Conservation (phyloP, 371 early-diverging fungal species). For the Batkoa obscura region DNA sequence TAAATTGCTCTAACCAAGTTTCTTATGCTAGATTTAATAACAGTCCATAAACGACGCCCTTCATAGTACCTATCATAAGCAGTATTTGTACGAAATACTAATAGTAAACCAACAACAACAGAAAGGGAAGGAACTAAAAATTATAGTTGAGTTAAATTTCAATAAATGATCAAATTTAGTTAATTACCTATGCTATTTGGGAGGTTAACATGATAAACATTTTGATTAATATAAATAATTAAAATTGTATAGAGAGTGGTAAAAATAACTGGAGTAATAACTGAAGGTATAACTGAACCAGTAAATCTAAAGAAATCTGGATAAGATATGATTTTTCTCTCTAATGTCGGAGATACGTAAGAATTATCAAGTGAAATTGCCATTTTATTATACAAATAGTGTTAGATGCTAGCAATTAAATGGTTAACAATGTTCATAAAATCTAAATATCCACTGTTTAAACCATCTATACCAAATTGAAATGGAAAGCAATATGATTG, state of each 20-base stretch:
- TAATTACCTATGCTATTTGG: conserved; percentile 4
- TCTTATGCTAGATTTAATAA: conserved; percentile 27
- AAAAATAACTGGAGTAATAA: background rate
- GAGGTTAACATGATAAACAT: background rate
- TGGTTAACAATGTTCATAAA: no score
- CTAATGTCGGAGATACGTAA: background rate
- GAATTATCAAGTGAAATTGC: no score
- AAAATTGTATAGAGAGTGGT: background rate
- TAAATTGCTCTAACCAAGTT: conserved; percentile 44
- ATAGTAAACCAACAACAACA: conserved; percentile 35
- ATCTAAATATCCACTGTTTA: no score
- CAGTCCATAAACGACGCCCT: conserved; percentile 43
- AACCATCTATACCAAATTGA: no score
- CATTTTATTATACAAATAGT: no score
- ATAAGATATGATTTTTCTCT: background rate
- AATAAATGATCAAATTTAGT: background rate
- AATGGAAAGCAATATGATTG: no score
- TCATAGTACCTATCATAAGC: conserved; percentile 63
- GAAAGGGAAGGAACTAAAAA: conserved; percentile 4
- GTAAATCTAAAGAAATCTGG: background rate
- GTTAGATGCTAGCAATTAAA: no score
- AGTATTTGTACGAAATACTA: conserved; percentile 63
- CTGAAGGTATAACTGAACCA: background rate
- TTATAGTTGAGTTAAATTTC: background rate
- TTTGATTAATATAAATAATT: background rate